Base-by-base conservation (phyloP, 2,329 filamentous ascomycete genomes). In the Cytospora piceicola region DNA sequence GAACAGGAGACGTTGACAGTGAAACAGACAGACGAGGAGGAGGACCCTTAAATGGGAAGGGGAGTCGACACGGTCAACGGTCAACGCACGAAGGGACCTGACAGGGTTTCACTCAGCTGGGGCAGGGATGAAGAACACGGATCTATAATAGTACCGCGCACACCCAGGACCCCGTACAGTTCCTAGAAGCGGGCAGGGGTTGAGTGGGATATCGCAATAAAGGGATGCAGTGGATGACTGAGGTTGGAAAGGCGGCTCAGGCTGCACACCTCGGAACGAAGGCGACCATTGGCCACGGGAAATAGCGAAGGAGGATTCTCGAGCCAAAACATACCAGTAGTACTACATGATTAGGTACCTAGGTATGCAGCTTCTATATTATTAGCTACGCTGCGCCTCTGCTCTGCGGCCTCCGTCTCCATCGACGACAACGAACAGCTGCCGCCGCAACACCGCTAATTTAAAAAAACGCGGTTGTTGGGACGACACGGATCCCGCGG, bases 71-170 rank as follows among this genome's bases (percentile, higher is more conserved):
- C 17, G 29, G n/a, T n/a, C n/a, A 32, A 32, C 34, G 9, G 42
- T 6, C 36, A 42, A 63, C 34, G 60, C 60, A 42, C 60, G 55
- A 53, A 63, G 60, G 60, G 60, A 51, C 60, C 60, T 46, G 46
- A 42, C 60, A 63, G 56, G 60, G 60, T 63, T 63, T 63, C 60
- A 63, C 36, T 63, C 36, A 53, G 60, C 34, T 53, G 34, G 52
- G 36, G n/a, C 36, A 56, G 60, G 60, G 60, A 36, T 34, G 17
- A 12, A 54, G 36, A 20, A 42, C 36, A 34, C 36, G 36, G 36
- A 39, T 39, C 36, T 39, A 11, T 39, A 39, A 15, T 39, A 39
- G 36, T 39, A 15, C 36, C 36, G 36, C 17, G 17, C 36, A 17
- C 14, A 39, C 8, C n/a, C 7, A 39, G 36, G 22, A 46, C 15